Evolutionary conservation across 352 stramenopile genomes (phyloP).

Genomic region (Globisporangium spiculum): DNA sequence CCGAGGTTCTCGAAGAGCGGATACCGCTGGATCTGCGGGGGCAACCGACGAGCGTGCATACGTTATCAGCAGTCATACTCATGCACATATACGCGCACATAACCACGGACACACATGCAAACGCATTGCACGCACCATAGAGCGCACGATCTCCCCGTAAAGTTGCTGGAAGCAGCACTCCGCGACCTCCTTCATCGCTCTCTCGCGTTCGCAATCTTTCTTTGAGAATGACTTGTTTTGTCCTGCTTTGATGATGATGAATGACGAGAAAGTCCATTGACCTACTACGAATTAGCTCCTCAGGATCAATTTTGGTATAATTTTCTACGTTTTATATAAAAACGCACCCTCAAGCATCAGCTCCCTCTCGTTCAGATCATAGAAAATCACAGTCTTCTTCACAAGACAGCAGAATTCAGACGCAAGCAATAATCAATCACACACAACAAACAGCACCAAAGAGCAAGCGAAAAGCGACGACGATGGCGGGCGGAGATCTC

Average conservation of each 20-base stretch:
- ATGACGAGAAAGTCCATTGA: neutral
- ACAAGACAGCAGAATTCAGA: neutral
- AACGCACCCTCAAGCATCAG: neutral
- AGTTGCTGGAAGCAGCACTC: slow-evolving; percentile 88
- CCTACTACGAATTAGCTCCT: neutral
- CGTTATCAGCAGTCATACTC: neutral
- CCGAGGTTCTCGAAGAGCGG: slow-evolving; percentile 32
- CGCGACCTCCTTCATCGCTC: slow-evolving; percentile 75
- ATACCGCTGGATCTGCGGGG: slow-evolving; percentile 62
- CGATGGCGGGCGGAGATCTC: slow-evolving; percentile 31
- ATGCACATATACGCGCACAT: too few relatives aligned
- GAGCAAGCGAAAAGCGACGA: neutral
- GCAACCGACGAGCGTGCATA: neutral
- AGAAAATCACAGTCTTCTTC: neutral
- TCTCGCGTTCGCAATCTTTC: neutral
- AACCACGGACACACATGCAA: neutral
- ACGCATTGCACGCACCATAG: slow-evolving; percentile 49
- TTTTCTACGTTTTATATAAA: neutral
- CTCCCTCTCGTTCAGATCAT: neutral
- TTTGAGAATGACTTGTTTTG: neutral
- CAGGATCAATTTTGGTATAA: neutral
- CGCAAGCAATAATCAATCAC: neutral
- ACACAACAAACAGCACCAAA: neutral
- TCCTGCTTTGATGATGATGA: neutral
- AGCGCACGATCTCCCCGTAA: slow-evolving; percentile 84